Conservation (phyloP, 768 basidiomycete species). For the Phylloporus arenicola region DNA sequence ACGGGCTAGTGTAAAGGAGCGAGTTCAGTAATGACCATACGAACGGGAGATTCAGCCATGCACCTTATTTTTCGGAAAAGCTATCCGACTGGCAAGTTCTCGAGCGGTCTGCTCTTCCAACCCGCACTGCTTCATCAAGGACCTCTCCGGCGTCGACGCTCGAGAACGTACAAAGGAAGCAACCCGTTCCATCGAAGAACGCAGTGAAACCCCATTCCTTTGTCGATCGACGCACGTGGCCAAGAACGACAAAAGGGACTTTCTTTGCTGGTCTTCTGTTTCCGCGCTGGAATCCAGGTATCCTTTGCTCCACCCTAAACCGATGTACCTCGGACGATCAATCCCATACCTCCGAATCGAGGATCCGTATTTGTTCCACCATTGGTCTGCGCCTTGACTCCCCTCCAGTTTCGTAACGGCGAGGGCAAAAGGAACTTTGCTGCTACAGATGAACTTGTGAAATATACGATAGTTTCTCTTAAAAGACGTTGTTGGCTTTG, state of each 20-base stretch:
- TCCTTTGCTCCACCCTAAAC: constrained; percentile 28
- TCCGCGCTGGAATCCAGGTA: constrained; percentile 13
- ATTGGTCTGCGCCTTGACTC: constrained; percentile 24
- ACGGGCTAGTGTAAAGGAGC: neutral
- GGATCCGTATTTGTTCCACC: constrained; percentile 30
- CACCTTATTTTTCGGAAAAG: neutral
- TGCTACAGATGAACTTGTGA: constrained; percentile 21
- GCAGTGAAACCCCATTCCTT: constrained; percentile 3
- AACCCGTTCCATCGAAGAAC: constrained; percentile 10
- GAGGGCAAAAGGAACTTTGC: constrained; percentile 25
- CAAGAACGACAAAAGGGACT: constrained; percentile 19
- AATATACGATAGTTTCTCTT: constrained; percentile 27
- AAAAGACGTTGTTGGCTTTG: constrained; percentile 22
- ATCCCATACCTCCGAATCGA: constrained; percentile 13
- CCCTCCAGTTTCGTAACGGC: constrained; percentile 28
- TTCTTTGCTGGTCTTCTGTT: constrained; percentile 24
- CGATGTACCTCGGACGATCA: constrained; percentile 26
- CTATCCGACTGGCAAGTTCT: constrained; percentile 15
- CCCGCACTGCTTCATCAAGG: constrained; percentile 16
- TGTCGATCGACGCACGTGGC: constrained; percentile 10
- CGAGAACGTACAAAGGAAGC: constrained; percentile 9
- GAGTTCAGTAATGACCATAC: neutral
- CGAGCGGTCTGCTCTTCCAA: constrained; percentile 18
- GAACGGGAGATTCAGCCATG: neutral
- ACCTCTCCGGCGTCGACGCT: constrained; percentile 6